Evolutionary conservation across 768 basidiomycete genomes (phyloP).

Genomic region (Cystofilobasidium bisporidii): DNA sequence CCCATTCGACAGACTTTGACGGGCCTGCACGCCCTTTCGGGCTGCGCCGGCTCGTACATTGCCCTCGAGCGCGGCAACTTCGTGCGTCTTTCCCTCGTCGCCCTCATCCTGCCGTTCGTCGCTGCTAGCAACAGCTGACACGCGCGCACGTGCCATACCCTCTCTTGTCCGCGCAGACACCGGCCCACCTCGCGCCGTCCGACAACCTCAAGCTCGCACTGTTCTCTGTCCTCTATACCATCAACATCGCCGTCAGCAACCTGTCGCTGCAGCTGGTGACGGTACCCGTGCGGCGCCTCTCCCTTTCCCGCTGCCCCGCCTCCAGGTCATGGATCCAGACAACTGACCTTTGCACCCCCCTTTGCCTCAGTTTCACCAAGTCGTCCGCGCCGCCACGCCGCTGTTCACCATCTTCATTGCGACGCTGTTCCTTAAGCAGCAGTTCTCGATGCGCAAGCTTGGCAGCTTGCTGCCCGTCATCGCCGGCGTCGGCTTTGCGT

Average conservation of each 20-base stretch:
- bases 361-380: slow-evolving; percentile 75
- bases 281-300: slow-evolving; percentile 35
- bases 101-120: no score
- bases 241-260: slow-evolving; percentile 94
- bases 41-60: slow-evolving; percentile 65
- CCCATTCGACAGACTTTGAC: slow-evolving; percentile 57
- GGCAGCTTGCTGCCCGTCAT: slow-evolving; percentile 74
- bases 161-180: slow-evolving; percentile 38
- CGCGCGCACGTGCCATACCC: background rate
- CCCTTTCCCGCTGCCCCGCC: background rate
- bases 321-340: no score
- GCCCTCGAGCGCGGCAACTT: slow-evolving; percentile 54
- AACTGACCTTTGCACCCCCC: background rate
- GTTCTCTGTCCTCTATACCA: slow-evolving; percentile 82
- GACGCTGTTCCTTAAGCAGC: slow-evolving; percentile 54
- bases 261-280: slow-evolving; percentile 79
- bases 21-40: slow-evolving; percentile 79
- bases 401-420: slow-evolving; percentile 82
- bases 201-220: slow-evolving; percentile 58
- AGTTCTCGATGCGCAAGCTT: slow-evolving; percentile 55
- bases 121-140: background rate
- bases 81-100: slow-evolving; percentile 37
- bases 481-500: slow-evolving; percentile 84
- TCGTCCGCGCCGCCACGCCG: slow-evolving; percentile 83
- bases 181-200: slow-evolving; percentile 47